These are phyloP conservation scores for Takashimella tepidaria DNA, from an alignment of 1,284 basidiomycete genomes.

Conservation along the genomic window DNA sequence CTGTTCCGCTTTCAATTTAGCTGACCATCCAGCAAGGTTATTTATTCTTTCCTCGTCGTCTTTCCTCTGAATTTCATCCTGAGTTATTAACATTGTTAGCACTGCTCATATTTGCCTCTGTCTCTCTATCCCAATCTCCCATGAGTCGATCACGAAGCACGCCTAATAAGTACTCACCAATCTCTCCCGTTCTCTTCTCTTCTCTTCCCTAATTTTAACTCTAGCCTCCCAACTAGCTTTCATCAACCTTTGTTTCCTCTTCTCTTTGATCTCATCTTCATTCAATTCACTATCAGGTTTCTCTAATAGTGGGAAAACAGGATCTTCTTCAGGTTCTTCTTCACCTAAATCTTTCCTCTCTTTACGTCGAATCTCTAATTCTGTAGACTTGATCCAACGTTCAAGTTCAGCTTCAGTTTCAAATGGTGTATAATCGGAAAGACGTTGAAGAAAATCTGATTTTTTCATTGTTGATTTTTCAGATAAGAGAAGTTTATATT, in stretches of 20 bases:
- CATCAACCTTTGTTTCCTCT: conserved; percentile 84
- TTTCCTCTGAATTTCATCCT: conserved; percentile 63
- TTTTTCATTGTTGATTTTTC: conserved; percentile 63
- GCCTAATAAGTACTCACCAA: conserved; percentile 21
- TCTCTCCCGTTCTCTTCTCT: conserved; percentile 74
- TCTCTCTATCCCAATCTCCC: neutral
- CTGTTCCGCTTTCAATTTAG: conserved; percentile 66
- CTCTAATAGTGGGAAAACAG: conserved; percentile 81
- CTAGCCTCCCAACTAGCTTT: conserved; percentile 95
- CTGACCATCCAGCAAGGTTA: conserved; percentile 68
- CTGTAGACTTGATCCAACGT: conserved; percentile 70
- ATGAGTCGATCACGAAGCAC: too few species aligned
- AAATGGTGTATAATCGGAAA: conserved; percentile 58
- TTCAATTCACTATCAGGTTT: conserved; percentile 88
- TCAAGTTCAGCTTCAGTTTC: conserved; percentile 63
- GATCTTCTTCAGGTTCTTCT: conserved; percentile 63
- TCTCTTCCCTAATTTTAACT: conserved; percentile 76
- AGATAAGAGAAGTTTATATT: conserved; percentile 64
- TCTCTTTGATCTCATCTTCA: conserved; percentile 91
- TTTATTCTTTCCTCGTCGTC: conserved; percentile 74
- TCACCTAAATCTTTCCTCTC: conserved; percentile 68
- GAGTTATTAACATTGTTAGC: conserved; percentile 25
- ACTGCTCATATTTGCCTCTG: neutral
- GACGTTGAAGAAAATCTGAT: conserved; percentile 63
- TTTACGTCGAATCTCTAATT: conserved; percentile 59